A percentile compares a stretch with the other conserved stretches of the same genome.
Conservation (phyloP, 176 grass and related monocot species). For the Miscanthus lutarioriparius region DNA sequence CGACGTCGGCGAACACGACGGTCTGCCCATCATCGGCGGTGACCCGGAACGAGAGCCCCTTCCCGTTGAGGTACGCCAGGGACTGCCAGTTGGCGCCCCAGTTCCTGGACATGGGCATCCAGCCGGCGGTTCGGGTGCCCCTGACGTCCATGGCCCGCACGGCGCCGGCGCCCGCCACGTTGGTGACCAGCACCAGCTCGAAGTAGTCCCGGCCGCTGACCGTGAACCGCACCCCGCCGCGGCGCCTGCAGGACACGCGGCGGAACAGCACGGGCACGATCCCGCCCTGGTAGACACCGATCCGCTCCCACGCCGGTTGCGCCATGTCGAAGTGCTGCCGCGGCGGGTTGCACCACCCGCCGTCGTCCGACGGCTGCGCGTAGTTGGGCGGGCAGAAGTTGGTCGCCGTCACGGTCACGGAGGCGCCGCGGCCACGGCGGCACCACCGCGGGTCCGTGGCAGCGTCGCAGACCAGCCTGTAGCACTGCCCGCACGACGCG, state of each 20-base stretch:
- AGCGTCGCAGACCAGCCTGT: neutral
- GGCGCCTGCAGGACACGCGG: conserved; percentile 33
- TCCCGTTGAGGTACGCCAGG: conserved; percentile 39
- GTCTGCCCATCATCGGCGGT: conserved; percentile 23
- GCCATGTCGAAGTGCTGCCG: conserved; percentile 73
- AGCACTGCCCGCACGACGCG: conserved; percentile 32
- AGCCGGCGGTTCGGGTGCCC: conserved; percentile 3
- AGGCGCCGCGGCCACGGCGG: neutral
- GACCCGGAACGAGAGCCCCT: conserved; percentile 24
- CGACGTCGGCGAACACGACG: conserved; percentile 41
- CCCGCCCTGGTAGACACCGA: conserved; percentile 31
- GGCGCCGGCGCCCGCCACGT: conserved; percentile 33
- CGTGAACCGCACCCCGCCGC: conserved; percentile 42
- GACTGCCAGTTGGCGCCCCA: conserved; percentile 89
- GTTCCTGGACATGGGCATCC: conserved; percentile 63
- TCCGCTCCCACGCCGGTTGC: conserved; percentile 65
- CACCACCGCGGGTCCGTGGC: neutral
- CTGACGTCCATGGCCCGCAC: conserved; percentile 24
- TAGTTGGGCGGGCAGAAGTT: conserved; percentile 58
- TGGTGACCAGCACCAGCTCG: conserved; percentile 37
- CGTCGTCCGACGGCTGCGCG: neutral
- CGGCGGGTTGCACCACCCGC: conserved; percentile 50
- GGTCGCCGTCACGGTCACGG: conserved; percentile 41
- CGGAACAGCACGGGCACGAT: conserved; percentile 38
- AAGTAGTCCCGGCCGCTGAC: conserved; percentile 36